These are phyloP conservation scores for Ilex asprella DNA, from an alignment of 257 asterid species.

Conservation along the genomic window DNA sequence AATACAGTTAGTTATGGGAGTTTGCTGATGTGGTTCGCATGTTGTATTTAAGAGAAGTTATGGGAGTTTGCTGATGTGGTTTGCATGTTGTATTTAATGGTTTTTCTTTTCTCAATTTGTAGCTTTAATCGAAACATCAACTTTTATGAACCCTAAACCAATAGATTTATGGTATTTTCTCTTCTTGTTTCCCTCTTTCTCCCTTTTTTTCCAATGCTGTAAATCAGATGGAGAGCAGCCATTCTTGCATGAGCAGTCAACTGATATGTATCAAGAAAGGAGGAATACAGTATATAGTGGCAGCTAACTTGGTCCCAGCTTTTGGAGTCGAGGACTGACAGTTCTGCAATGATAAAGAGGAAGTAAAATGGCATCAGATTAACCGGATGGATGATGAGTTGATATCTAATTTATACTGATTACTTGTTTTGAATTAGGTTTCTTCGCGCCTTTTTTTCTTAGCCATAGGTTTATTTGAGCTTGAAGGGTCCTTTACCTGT, in stretches of 20 bases:
- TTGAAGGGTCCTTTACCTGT: too few relatives aligned
- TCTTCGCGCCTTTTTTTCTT: neutral
- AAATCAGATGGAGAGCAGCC: slow-evolving; percentile 44
- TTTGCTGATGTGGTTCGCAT: too few relatives aligned
- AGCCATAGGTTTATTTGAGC: neutral
- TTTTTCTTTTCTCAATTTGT: neutral
- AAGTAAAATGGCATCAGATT: slow-evolving; percentile 11
- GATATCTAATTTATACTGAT: slow-evolving; percentile 8
- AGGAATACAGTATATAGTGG: too few relatives aligned
- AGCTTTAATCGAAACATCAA: neutral
- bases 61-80: too few relatives aligned
- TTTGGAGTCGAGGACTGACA: slow-evolving; percentile 23
- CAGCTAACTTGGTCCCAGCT: too few relatives aligned
- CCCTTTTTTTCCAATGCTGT: too few relatives aligned
- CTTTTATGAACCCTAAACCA: neutral
- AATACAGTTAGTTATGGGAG: too few relatives aligned
- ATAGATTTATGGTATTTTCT: neutral
- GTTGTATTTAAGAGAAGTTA: too few relatives aligned
- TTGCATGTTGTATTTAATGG: too few relatives aligned
- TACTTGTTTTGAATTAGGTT: neutral
- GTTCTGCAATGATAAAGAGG: slow-evolving; percentile 28
- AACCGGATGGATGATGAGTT: slow-evolving; percentile 26
- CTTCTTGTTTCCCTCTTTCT: slow-evolving; percentile 7
- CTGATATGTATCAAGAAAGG: too few relatives aligned
- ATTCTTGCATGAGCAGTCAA: slow-evolving; percentile 3